Evolutionary conservation across 148 eudicot species (phyloP).

Genomic region (Camellia granthamiana): DNA sequence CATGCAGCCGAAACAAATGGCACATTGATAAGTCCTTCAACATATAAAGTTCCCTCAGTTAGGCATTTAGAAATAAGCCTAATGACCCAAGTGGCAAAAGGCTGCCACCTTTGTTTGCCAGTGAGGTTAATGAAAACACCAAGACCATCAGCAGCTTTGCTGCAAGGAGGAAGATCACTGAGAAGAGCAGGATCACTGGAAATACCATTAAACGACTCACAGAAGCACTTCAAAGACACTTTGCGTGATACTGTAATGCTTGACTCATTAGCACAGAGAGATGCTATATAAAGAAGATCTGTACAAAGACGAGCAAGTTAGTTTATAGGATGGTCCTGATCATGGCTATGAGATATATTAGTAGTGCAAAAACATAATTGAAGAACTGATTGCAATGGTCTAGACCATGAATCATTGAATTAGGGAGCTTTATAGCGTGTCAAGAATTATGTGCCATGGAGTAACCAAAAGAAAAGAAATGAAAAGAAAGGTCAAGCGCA

Average conservation of each 20-base stretch:
- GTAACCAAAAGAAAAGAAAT: no score
- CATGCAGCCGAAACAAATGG: conserved; percentile 67
- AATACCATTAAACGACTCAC: conserved; percentile 54
- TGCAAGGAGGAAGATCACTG: conserved; percentile 57
- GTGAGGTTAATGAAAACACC: conserved; percentile 62
- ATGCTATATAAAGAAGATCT: conserved; percentile 67
- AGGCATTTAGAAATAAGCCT: conserved; percentile 67
- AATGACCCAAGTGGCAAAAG: conserved; percentile 75
- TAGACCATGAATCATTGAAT: neutral
- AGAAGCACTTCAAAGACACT: conserved; percentile 62
- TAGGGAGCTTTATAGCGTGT: neutral
- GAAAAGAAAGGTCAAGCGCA: no score
- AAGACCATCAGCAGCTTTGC: conserved; percentile 48
- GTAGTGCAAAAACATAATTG: neutral
- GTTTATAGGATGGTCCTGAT: conserved; percentile 8
- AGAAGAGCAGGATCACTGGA: conserved; percentile 36
- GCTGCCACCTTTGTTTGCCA: conserved; percentile 60
- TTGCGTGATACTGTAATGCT: conserved; percentile 28
- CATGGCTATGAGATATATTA: neutral
- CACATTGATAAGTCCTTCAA: conserved; percentile 69
- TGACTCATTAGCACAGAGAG: conserved; percentile 28
- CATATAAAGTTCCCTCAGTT: conserved; percentile 86
- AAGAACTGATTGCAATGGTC: neutral
- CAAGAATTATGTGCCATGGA: neutral
- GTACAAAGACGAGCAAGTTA: conserved; percentile 28